Evolutionary conservation across 2,329 filamentous ascomycete genomes (phyloP), one percentile per base, ranked within the genome.

Genomic region (Apiospora sp.): DNA sequence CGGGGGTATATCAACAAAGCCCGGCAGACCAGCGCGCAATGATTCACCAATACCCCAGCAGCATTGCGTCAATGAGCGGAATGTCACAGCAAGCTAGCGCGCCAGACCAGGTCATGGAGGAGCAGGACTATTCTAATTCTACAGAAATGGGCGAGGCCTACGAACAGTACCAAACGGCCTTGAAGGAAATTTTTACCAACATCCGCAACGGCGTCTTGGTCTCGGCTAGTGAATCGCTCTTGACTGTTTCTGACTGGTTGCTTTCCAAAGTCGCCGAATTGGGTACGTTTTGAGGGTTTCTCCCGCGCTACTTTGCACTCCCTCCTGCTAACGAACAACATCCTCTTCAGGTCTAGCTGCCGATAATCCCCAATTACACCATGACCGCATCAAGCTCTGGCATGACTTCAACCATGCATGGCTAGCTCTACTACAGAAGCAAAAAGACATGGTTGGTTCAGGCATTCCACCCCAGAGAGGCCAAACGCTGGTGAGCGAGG

Each of bases 331-430:
- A 64, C 58, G 30, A 61, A 61, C 30, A 61, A 61, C 68, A 41
- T 68, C 41, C 48, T 49, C 44, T 48, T 75, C 83, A 98, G 95
- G 94, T 73, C 90, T 98, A 78, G 92, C 93, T 76, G 91, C 92
- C 79, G 95, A 98, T 84, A 93, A 98, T 81, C 90, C 93, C 79
- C 87, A 87, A 71, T 88, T 94, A 72, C 91, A 96, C 79, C 84
- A 88, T 72, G 92, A 96, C 77, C 92, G 95, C 71, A 89, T 98
- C 76, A 92, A 92, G 79, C 85, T 98, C 8, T 99, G 96, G 96
- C 92, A 93, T 78, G 93, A 98, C 77, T 98, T 98, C 85, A 98
- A 99, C 82, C 89, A 94, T 73, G 95, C 94, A 73, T 98, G 96
- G 96, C 88, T 98, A 49, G 89, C 92, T 5, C 86, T 96, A 8